Percentiles rank a stretch among this genome's conserved stretches.
Evolutionary conservation across 1,284 basidiomycete species (phyloP).

Genomic region (Mycena sp.): DNA sequence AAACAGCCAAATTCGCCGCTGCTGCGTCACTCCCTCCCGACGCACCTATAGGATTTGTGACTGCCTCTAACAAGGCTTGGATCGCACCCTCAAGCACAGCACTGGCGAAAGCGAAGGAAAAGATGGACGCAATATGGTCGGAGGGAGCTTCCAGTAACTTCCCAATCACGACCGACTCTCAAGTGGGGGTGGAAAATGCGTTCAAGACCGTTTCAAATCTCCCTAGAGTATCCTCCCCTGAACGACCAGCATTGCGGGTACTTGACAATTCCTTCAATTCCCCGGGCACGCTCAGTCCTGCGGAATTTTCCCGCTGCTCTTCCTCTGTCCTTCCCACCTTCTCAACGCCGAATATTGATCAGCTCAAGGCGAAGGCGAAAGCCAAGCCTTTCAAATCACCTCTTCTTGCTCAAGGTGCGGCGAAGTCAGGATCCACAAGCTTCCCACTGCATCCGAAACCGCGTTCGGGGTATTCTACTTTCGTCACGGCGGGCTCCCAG

Average conservation of each 20-base stretch:
- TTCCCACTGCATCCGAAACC: constrained; percentile 45
- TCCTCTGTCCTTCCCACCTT: constrained; percentile 29
- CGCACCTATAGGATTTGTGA: constrained; percentile 40
- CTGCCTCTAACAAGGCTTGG: constrained; percentile 46
- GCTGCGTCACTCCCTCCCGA: constrained; percentile 4
- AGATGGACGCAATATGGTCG: constrained; percentile 62
- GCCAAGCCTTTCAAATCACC: constrained; percentile 69
- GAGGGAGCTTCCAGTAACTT: constrained; percentile 37
- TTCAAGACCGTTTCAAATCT: constrained; percentile 35
- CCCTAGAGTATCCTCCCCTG: constrained; percentile 38
- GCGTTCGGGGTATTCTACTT: constrained; percentile 20
- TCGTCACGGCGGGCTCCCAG: constrained; percentile 33
- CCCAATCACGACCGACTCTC: constrained; percentile 29
- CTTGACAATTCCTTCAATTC: constrained; percentile 50
- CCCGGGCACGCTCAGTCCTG: constrained; percentile 49
- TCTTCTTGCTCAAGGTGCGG: constrained; percentile 36
- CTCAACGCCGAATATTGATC: constrained; percentile 31
- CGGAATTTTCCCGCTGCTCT: constrained; percentile 38
- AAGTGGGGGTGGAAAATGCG: constrained; percentile 30
- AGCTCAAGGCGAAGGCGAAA: constrained; percentile 40
- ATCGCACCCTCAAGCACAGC: constrained; percentile 67
- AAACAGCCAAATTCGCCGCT: constrained; percentile 38
- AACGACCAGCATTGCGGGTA: constrained; percentile 50
- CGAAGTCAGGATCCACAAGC: constrained; percentile 31
- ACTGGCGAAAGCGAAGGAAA: constrained; percentile 63